phyloP scores from a whole-genome alignment of 2,329 filamentous ascomycete species.

The Coccinonectria pachysandricola region DNA sequence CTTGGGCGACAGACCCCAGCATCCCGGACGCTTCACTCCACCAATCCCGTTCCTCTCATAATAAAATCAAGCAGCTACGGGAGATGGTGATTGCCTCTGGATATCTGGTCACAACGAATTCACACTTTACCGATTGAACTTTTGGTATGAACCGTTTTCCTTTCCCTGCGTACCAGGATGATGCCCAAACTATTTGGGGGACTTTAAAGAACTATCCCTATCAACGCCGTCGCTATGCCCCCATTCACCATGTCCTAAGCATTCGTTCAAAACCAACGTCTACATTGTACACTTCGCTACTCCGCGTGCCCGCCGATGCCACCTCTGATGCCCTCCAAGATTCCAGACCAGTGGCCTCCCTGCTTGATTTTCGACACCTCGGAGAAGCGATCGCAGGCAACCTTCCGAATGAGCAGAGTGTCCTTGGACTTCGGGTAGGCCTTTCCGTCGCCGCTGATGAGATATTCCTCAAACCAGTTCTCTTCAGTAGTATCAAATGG shows the following conservation, averaged over 20 bases:
- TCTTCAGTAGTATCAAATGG: constrained; percentile 65
- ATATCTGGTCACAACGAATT: too few species aligned
- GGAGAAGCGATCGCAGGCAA: constrained; percentile 53
- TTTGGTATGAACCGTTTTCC: too few species aligned
- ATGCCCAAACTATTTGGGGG: too few species aligned
- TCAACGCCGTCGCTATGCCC: neutral
- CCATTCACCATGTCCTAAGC: neutral
- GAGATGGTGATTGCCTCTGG: too few species aligned
- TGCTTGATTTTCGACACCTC: constrained; percentile 35
- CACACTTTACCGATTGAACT: too few species aligned
- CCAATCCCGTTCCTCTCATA: too few species aligned
- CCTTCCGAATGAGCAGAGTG: constrained; percentile 61
- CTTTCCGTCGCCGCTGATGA: constrained; percentile 55
- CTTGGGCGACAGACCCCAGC: too few species aligned
- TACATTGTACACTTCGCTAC: too few species aligned
- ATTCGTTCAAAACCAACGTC: neutral
- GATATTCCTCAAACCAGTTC: constrained; percentile 59
- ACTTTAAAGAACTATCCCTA: too few species aligned
- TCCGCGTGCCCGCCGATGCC: constrained; percentile 28
- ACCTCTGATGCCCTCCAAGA: constrained; percentile 41
- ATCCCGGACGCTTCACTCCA: too few species aligned
- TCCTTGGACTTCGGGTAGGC: constrained; percentile 57
- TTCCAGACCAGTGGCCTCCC: constrained; percentile 36
- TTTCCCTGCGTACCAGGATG: too few species aligned
- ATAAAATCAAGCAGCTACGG: too few species aligned